Conservation (phyloP, 2,329 filamentous ascomycete genomes). For the Scopulariopsis brevicaulis region DNA sequence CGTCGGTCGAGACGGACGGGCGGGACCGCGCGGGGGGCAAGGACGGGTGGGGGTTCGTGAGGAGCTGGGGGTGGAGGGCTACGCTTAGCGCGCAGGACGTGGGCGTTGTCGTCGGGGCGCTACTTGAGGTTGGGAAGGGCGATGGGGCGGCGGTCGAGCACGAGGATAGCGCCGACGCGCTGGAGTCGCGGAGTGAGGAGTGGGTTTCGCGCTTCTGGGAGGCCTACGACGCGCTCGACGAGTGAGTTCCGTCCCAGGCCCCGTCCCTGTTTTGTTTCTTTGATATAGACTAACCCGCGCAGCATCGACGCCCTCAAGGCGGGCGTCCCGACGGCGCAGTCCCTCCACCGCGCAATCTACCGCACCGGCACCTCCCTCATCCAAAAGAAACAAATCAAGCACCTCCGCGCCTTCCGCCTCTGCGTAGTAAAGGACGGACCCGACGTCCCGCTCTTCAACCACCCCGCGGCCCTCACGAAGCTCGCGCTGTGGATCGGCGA, state of each 20-base stretch:
- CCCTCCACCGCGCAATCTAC: conserved; percentile 84
- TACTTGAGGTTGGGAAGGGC: conserved; percentile 77
- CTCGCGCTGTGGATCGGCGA: conserved; percentile 90
- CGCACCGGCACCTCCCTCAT: conserved; percentile 85
- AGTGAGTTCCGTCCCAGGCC: conserved; percentile 38
- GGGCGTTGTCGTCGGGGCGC: conserved; percentile 80
- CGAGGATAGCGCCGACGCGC: conserved; percentile 33
- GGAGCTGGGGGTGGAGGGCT: conserved; percentile 95
- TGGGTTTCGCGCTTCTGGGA: conserved; percentile 60
- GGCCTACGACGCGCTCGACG: conserved; percentile 59
- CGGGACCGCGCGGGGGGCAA: conserved; percentile 61
- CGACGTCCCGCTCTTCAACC: conserved; percentile 82
- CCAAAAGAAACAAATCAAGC: conserved; percentile 87
- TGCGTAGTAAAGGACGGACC: conserved; percentile 92
- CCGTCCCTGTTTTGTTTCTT: conserved; percentile 34
- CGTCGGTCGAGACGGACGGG: conserved; percentile 60
- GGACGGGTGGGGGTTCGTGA: conserved; percentile 93
- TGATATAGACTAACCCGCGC: conserved; percentile 14
- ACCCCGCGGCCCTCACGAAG: conserved; percentile 87
- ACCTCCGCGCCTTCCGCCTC: conserved; percentile 86
- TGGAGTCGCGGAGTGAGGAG: conserved; percentile 44
- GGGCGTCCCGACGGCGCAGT: conserved; percentile 73
- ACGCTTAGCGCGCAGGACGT: conserved; percentile 90
- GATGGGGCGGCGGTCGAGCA: conserved; percentile 15
- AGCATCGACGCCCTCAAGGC: conserved; percentile 67